Conservation (phyloP, 495 filamentous ascomycete genomes). For the Aspergillus ellipticus region DNA sequence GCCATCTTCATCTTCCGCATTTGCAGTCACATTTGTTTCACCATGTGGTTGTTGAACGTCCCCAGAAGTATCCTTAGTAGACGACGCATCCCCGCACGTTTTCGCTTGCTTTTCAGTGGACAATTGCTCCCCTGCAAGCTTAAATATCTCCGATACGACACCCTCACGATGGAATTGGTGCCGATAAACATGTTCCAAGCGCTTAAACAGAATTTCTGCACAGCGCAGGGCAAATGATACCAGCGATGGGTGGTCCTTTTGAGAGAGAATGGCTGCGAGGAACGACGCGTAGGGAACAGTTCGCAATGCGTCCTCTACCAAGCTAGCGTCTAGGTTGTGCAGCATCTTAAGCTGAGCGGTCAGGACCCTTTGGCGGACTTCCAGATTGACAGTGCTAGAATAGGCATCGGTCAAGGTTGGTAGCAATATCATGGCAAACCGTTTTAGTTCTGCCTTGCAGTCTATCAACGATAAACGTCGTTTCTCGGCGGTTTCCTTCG, state of each 20-base stretch:
- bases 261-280: conserved; percentile 90
- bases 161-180: conserved; percentile 98
- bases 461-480: conserved; percentile 70
- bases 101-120: conserved; percentile 32
- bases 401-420: conserved; percentile 96
- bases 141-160: conserved; percentile 86
- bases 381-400: conserved; percentile 97
- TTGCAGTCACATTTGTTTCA: conserved; percentile 2
- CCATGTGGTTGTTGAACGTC: conserved; percentile 6
- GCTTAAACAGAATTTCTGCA: conserved; percentile 78
- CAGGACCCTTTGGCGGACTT: conserved; percentile 93
- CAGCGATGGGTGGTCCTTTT: conserved; percentile 85
- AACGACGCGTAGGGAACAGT: conserved; percentile 96
- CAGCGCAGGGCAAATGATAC: conserved; percentile 85
- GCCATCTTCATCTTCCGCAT: conserved; percentile 43
- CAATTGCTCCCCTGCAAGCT: conserved; percentile 58
- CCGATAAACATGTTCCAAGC: conserved; percentile 81
- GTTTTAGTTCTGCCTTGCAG: conserved; percentile 80
- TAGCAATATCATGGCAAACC: conserved; percentile 92
- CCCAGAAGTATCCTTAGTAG: conserved; percentile 22
- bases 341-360: conserved; percentile 97
- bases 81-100: conserved; percentile 8
- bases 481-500: conserved; percentile 69
- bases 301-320: conserved; percentile 84
- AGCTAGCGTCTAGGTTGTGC: conserved; percentile 79